Conservation (phyloP, 2,329 filamentous ascomycete genomes). For the Nemania serpens region DNA sequence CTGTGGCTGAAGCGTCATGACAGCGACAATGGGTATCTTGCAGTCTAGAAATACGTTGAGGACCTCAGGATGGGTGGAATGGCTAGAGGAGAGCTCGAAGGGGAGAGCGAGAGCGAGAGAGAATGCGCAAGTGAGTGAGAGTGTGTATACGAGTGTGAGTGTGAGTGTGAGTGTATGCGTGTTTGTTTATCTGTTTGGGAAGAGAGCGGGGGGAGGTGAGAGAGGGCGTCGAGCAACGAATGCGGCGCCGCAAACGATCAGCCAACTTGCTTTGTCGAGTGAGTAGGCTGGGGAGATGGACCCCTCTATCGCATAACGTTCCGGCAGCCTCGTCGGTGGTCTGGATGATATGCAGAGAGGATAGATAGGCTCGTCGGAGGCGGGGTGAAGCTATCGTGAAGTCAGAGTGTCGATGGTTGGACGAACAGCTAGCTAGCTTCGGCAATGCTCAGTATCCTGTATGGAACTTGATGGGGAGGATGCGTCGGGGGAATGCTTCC, state of each 20-base stretch:
- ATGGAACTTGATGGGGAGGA: slow-evolving; percentile 1
- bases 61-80: slow-evolving; percentile 5
- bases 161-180: too few species aligned
- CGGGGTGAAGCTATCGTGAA: slow-evolving; percentile 3
- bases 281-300: slow-evolving; percentile 8
- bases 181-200: too few species aligned
- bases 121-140: neutral
- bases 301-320: slow-evolving; percentile 36
- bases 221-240: neutral
- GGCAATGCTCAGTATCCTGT: neutral
- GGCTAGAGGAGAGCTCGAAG: slow-evolving; percentile 4
- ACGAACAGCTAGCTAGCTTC: slow-evolving; percentile 4
- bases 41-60: neutral
- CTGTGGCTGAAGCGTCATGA: slow-evolving; percentile 45
- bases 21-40: slow-evolving; percentile 5
- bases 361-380: slow-evolving; percentile 1
- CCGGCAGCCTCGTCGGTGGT: slow-evolving; percentile 2
- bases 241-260: slow-evolving; percentile 26
- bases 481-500: slow-evolving; percentile 18
- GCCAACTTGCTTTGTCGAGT: slow-evolving; percentile 24
- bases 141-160: too few species aligned
- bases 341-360: slow-evolving; percentile 6
- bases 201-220: too few species aligned
- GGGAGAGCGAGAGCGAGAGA: neutral
- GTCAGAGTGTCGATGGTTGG: slow-evolving; percentile 4